Evolutionary conservation across 768 basidiomycete species (phyloP), one percentile per base, ranked within the genome.

Genomic region (Suillus subluteus): DNA sequence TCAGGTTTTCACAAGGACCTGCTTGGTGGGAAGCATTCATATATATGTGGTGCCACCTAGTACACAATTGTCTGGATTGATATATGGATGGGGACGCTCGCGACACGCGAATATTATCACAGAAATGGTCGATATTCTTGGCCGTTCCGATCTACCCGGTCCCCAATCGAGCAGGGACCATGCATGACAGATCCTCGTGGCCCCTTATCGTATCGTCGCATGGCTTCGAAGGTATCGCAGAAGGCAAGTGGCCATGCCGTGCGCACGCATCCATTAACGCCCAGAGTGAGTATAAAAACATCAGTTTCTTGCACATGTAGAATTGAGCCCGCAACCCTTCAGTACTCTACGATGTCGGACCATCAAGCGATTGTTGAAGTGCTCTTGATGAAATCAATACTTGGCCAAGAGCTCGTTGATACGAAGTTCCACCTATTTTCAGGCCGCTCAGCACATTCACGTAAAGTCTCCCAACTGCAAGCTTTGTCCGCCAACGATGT

Each of bases 361-460:
- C 56, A 62, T 44, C 66, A 63, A 7, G 69, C 67, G 12, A 62
- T 65, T n/a, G 66, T 71, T 2, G 70, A 73, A 40, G 74, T 68
- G 21, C 67, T 75, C 43, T 12, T 77, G 15, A 69, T 70, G 58
- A 70, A 71, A 58, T 75, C 71, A 38, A 63, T 75, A 11, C 70
- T 78, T n/a, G 71, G 71, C 16, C 72, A 79, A 21, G 67, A 68
- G 18, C 68, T 78, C 30, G 52, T 76, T 41, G 72, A 77, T 62
- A 77, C 77, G 7, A 73, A 76, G 37, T 75, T 79, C 30, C 75
- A 79, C 59, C 62, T 75, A 8, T 80, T 69, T 55, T 75, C 71
- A 0, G 40, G 74, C 15, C 72, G 66, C 18, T 72, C 76, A 16
- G 41, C 23, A 5, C 3, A 32, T 6, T 61, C 68, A 6, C 46